Percentiles rank a stretch among this genome's conserved stretches.
Conservation (phyloP, 2,329 filamentous ascomycete genomes). For the Paramyrothecium roridum region DNA sequence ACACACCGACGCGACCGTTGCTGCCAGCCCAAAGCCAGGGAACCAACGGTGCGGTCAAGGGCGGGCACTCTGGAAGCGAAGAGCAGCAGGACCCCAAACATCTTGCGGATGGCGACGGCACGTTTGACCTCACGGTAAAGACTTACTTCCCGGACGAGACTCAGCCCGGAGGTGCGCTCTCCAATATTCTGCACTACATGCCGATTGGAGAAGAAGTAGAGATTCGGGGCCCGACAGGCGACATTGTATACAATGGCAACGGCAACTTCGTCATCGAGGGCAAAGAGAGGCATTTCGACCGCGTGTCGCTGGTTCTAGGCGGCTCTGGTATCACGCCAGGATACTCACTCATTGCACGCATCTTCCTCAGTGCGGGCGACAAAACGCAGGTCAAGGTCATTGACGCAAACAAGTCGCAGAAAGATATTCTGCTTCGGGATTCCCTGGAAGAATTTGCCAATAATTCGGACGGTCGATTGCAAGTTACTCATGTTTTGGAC, state of each 20-base stretch:
- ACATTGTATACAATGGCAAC: conserved; percentile 44
- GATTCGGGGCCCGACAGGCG: conserved; percentile 47
- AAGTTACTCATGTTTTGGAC: conserved; percentile 44
- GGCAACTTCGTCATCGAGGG: conserved; percentile 42
- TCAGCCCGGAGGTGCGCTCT: conserved; percentile 51
- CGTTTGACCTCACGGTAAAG: conserved; percentile 47
- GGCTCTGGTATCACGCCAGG: conserved; percentile 50
- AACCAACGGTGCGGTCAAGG: no score
- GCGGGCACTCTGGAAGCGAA: not conserved
- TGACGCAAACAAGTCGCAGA: conserved; percentile 45
- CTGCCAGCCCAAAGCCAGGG: conserved; percentile 13
- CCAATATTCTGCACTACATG: conserved; percentile 49
- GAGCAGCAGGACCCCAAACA: not conserved
- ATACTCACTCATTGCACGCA: conserved; percentile 44
- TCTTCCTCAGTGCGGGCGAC: conserved; percentile 29
- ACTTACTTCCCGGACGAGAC: conserved; percentile 45
- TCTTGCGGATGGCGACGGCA: conserved; percentile 31
- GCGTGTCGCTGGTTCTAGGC: conserved; percentile 45
- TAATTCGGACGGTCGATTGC: conserved; percentile 32
- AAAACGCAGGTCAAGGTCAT: conserved; percentile 36
- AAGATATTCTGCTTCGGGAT: conserved; percentile 40
- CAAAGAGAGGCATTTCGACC: conserved; percentile 35
- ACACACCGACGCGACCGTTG: conserved; percentile 47
- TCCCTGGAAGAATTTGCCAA: conserved; percentile 38
- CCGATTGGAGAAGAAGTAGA: conserved; percentile 45